Evolutionary conservation across 371 early-diverging fungal genomes (phyloP).

Genomic region (Saksenaea vasiformis): DNA sequence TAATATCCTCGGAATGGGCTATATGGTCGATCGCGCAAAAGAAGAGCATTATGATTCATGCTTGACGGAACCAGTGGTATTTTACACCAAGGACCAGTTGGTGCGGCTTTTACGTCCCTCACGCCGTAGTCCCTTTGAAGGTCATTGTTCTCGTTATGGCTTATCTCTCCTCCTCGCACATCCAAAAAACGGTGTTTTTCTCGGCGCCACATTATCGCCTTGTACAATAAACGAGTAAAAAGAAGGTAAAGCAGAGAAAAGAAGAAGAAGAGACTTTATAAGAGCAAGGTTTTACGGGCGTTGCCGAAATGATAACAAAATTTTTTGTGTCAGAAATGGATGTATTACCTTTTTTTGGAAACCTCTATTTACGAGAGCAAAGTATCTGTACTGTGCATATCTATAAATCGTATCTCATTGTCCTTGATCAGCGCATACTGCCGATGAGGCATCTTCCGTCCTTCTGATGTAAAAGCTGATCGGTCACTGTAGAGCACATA

Average conservation of each 20-base stretch:
- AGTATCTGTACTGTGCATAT: slow-evolving; percentile 38
- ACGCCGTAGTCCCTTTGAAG: background rate
- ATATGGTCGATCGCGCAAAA: slow-evolving; percentile 14
- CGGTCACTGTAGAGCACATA: slow-evolving; percentile 46
- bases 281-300: background rate
- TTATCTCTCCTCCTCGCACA: background rate
- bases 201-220: background rate
- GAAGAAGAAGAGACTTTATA: background rate
- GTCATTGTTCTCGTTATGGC: background rate
- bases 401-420: slow-evolving; percentile 40
- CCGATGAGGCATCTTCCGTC: slow-evolving; percentile 26
- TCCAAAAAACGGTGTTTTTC: slow-evolving; percentile 2
- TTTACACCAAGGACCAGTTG: background rate
- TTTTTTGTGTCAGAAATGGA: background rate
- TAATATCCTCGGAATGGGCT: slow-evolving; percentile 15
- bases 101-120: background rate
- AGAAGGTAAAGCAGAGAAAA: background rate
- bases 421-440: slow-evolving; percentile 41
- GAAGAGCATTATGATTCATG: background rate
- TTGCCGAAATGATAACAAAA: background rate
- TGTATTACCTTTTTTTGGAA: background rate
- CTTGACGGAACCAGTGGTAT: background rate
- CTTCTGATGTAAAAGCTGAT: slow-evolving; percentile 16
- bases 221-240: background rate
- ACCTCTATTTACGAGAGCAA: slow-evolving; percentile 20